Evolutionary conservation across 306 rosid species (phyloP), one percentile per base, ranked within the genome.

Genomic region (Acacia melanoxylon): DNA sequence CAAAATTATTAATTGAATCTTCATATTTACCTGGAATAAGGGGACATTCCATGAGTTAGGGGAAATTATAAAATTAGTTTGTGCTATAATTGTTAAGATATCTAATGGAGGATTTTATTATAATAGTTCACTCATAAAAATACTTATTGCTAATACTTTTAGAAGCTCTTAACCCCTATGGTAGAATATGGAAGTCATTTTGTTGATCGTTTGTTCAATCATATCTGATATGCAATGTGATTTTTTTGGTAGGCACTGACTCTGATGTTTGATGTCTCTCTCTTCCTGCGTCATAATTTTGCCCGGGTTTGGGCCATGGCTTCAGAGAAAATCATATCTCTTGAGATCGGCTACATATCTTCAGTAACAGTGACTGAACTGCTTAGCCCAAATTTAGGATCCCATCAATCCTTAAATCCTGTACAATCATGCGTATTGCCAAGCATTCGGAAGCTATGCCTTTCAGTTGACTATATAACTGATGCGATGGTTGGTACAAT

Each of bases 221-320:
- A 40, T 17, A 75, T 87, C 89, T 89, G 35, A 87, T 75, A 19
- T 70, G n/a, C 29, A 10, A 59, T 40, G 56, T 72, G 75, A 51
- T 76, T 52, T 25, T 77, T 75, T 88, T 87, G 78, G 68, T 81
- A 95, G 99, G 92, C 84, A 51, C 74, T 95, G 85, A 63, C 86
- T 86, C 87, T 93, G 91, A 92, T 95, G 99, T 91, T 91, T 83
- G 98, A 93, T 44, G 97, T 91, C 83, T 95, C 98, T 4, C 88
- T 89, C 78, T 92, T 91, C 61, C 92, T 85, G 31, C 93, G 89
- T 72, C 94, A 88, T 76, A 88, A 95, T 80, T 88, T 89, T 75
- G 84, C 94, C 77, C 92, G 81, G 72, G 89, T 91, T 44, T 95
- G 98, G 99, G 89, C 94, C 74, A 82, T 90, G 85, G 98, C 96